phyloP scores from a whole-genome alignment of 768 basidiomycete genomes.

The Termitomyces sp. region DNA sequence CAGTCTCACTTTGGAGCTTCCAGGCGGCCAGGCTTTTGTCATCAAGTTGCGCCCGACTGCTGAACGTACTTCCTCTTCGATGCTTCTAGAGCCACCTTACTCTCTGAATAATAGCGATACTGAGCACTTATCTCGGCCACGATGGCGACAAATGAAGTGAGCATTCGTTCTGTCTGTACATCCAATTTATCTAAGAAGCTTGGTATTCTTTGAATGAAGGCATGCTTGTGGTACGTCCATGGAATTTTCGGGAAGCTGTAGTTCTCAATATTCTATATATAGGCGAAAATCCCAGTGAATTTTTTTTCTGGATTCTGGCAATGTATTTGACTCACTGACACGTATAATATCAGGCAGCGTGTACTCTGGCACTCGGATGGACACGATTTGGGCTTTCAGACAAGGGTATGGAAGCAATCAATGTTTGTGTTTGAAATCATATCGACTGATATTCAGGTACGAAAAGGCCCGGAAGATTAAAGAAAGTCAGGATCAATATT shows the following conservation, averaged over 20 bases:
- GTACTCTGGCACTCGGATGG: slow-evolving; percentile 53
- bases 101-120: slow-evolving; percentile 46
- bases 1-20: background rate
- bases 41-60: slow-evolving; percentile 74
- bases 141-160: slow-evolving; percentile 79
- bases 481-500: slow-evolving; percentile 64
- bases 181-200: background rate
- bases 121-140: slow-evolving; percentile 40
- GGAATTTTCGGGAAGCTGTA: background rate
- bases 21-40: slow-evolving; percentile 71
- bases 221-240: slow-evolving; percentile 49
- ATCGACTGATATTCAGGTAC: slow-evolving; percentile 35
- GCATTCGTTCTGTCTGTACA: slow-evolving; percentile 11
- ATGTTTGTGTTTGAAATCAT: background rate
- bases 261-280: background rate
- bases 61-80: slow-evolving; percentile 65
- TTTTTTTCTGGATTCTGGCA: slow-evolving; percentile 3
- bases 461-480: slow-evolving; percentile 62
- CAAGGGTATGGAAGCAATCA: slow-evolving; percentile 37
- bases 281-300: slow-evolving; percentile 55
- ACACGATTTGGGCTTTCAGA: slow-evolving; percentile 65
- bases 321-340: slow-evolving; percentile 5
- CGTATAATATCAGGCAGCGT: slow-evolving; percentile 21
- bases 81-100: slow-evolving; percentile 77
- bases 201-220: slow-evolving; percentile 21